Base-by-base conservation (phyloP, 208 protist species). In the Herpetomonas samuelpessoai region DNA sequence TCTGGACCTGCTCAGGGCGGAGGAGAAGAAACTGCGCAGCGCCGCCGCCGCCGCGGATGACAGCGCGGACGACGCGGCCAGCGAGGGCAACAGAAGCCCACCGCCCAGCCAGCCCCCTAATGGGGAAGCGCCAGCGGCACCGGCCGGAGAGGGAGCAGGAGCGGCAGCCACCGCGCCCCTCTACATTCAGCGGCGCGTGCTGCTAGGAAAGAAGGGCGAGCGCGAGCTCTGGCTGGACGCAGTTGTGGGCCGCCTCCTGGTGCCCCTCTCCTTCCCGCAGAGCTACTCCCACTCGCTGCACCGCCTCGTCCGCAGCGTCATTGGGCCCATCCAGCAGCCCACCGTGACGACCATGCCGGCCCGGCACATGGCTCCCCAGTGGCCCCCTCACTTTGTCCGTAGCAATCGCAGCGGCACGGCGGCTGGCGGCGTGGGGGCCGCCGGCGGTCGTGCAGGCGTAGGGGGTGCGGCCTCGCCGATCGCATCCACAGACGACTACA, bases 271-370 rank as follows among this genome's bases (percentile, higher is more conserved):
- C 41, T 76, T 84, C 65, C 66, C 76, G 18, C 65, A 90, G 24
- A 64, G 62, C 49, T 73, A 72, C 68, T 88, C 77, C 18, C 65
- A 74, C 41, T 83, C 73, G 27, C 68, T 95, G 18, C 84, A 95
- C 61, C 69, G 56, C 22, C 78, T 95, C 10, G 82, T 92, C 12
- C 62, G 80, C 52, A 80, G 75, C 56, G 77, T 95, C 57, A 71
- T 95, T 14, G 88, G 88, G 12, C 84, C 83, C 14, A 89, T 95
- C 60, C 79, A 88, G 61, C 84, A 84, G 70, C 81, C 83, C 6
- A 91, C 81, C 18, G 73, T 90, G 24, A 68, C 76, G 26, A 76
- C 68, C 27, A 68, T 91, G 55, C 81, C 84, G 14, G 74, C 72
- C 31, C 72, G 81, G 7, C 88, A 95, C 57, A 74, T 77, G 21